Evolutionary conservation across 228 moss, liverwort and hornwort genomes (phyloP), one percentile per base, ranked within the genome.

Genomic region (Sphagnum fallax): DNA sequence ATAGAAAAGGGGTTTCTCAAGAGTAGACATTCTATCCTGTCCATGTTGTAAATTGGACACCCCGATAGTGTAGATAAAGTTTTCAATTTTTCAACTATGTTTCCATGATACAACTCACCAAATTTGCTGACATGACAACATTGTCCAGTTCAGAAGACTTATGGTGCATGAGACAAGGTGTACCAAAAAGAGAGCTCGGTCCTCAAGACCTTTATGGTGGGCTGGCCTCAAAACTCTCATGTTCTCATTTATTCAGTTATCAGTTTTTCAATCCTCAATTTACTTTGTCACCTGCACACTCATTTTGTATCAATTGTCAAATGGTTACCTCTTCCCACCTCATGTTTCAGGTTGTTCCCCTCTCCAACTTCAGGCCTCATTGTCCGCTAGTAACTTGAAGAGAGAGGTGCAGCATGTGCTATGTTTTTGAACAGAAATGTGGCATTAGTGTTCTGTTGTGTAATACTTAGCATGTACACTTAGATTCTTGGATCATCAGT

Each of bases 41-140:
- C 12, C 55, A 55, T 55, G 9, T 55, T 55, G 55, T 55, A 55
- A 8, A 55, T 8, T 8, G 12, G 55, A 12, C 55, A 83, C 74
- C 62, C 66, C 74, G 72, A 57, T 72, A 70, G 67, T 63, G 62
- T 75, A 72, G 83, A 74, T 70, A 61, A 70, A 72, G 47, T 72
- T 83, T 72, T 83, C 73, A 65, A 74, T 79, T 79, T 79, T 67
- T 74, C 66, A 69, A 67, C 73, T 69, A 74, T 79, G 83, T 79
- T 67, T 74, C 66, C 69, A 67, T 63, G 57, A 75, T 76, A 75
- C 73, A 68, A 67, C 71, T 71, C 79, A 69, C 60, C 65, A 71
- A 76, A 83, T 75, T 74, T 83, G 83, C 72, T 69, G 74, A 79
- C 76, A 82, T 73, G 72, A 67, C 69, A 64, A 68, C 55, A 55